Evolutionary conservation across 2,329 filamentous ascomycete genomes (phyloP), one percentile per base, ranked within the genome.

Genomic region (Beauveria medogensis): DNA sequence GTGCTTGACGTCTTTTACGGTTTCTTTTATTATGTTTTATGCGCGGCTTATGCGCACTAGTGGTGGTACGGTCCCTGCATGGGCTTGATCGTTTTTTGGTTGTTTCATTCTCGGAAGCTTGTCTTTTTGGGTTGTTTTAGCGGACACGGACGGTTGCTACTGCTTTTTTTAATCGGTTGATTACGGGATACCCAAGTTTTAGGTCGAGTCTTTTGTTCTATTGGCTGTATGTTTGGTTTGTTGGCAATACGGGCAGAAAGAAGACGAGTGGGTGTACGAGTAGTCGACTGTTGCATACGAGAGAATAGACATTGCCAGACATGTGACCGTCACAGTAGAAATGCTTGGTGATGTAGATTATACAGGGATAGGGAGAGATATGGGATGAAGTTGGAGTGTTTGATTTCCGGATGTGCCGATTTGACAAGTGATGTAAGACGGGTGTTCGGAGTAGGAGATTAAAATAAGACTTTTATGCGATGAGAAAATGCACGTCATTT

Each of bases 131-230:
- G 41, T 41, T 50, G 46, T 20, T 52, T 59, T 53, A 59, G 56
- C 56, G 56, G 46, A 59, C 52, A 52, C 48, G 56, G 56, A 53
- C 34, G 47, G 48, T 52, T 53, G 37, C 34, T 59, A 30, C 28
- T 59, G 20, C 41, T 58, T 40, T 51, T 51, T 47, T 47, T 53
- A 48, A 30, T 60, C 58, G 50, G 54, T 59, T 60, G 50, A 48
- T 48, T 60, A 60, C 58, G 58, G 58, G 58, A 60, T 60, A 60
- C 58, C 58, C 58, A 60, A 20, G 41, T 54, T 60, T 40, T 54
- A 60, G 28, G 56, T 24, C 40, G 22, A 46, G 30, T 48, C 6
- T 50, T 50, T 52, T 52, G 20, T 47, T 54, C n/a, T 54, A 59
- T 59, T 40, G 46, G 44, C 47, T 50, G 30, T 47, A 40, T 41